These are phyloP conservation scores for Knufia petricola DNA, from an alignment of 2,329 filamentous ascomycete species.

Conservation along the genomic window DNA sequence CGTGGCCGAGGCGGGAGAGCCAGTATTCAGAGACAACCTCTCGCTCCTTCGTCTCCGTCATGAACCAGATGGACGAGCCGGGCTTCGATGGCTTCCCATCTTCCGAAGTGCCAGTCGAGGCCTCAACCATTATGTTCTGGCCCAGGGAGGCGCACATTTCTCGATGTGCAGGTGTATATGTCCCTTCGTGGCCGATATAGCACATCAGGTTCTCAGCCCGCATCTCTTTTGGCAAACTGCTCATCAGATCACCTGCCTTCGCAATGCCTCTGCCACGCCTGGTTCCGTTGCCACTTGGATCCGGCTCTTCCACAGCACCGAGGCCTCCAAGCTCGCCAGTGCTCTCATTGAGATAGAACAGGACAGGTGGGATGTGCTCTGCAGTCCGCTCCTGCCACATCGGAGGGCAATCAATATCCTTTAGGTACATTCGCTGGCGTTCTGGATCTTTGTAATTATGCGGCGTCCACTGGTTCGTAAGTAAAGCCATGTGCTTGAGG, in stretches of 20 bases:
- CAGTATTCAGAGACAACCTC: constrained; percentile 89
- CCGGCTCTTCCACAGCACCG: constrained; percentile 42
- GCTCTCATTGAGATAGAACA: constrained; percentile 85
- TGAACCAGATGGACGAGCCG: constrained; percentile 95
- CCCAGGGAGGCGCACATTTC: constrained; percentile 97
- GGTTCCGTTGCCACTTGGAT: constrained; percentile 34
- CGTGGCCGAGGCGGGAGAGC: constrained; percentile 82
- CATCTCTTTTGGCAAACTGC: constrained; percentile 75
- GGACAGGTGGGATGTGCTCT: constrained; percentile 64
- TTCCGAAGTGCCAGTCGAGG: constrained; percentile 55
- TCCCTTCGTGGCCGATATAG: constrained; percentile 94
- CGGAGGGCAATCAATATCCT: constrained; percentile 88
- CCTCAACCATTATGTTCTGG: constrained; percentile 97
- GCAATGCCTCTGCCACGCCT: constrained; percentile 49
- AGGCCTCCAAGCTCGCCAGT: constrained; percentile 50
- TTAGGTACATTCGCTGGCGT: constrained; percentile 82
- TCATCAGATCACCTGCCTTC: constrained; percentile 86
- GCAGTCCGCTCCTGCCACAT: constrained; percentile 76
- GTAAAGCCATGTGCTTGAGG: constrained; percentile 70
- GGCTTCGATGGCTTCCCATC: constrained; percentile 62
- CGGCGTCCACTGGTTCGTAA: constrained; percentile 71
- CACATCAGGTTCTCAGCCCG: constrained; percentile 96
- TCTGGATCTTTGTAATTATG: constrained; percentile 68
- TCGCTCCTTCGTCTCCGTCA: constrained; percentile 92
- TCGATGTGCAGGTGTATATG: constrained; percentile 86